Evolutionary conservation across 805 yeast genomes (phyloP).

Genomic region (Metschnikowia borealis): DNA sequence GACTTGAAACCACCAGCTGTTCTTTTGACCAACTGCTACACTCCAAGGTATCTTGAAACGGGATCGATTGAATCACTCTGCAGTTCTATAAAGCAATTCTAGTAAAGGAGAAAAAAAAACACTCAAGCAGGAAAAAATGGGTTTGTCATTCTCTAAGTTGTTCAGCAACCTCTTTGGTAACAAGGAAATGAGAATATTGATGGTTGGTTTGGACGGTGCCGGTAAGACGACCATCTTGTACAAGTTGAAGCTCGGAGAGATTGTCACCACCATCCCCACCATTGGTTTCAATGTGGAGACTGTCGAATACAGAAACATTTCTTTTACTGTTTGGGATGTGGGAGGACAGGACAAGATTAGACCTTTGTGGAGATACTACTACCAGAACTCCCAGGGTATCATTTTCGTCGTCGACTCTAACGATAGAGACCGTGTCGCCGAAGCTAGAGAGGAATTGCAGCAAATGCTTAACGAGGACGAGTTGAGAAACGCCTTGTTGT

Average conservation of each 20-base stretch:
- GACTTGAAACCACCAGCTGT: constrained; percentile 3
- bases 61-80: constrained; percentile 1
- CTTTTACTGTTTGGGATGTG: constrained; percentile 98
- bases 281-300: constrained; percentile 97
- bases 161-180: constrained; percentile 94
- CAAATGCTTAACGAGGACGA: constrained; percentile 98
- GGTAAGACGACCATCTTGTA: constrained; percentile 97
- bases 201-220: constrained; percentile 98
- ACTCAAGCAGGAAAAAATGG: constrained; percentile 49
- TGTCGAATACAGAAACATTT: constrained; percentile 93
- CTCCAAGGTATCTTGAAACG: constrained; percentile 4
- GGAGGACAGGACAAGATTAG: constrained; percentile 99
- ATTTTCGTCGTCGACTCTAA: constrained; percentile 96
- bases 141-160: constrained; percentile 90
- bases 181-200: constrained; percentile 95
- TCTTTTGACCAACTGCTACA: constrained; percentile 1
- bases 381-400: constrained; percentile 98
- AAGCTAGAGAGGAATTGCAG: constrained; percentile 97
- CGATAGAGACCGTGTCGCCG: constrained; percentile 96
- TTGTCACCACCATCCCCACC: constrained; percentile 94
- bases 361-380: constrained; percentile 98
- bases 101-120: neutral
- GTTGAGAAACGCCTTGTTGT: constrained; percentile 90
- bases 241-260: constrained; percentile 92
- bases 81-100: neutral